Evolutionary conservation across 192 early-diverging fungal genomes (phyloP).

Genomic region (Borealophlyctis nickersoniae): DNA sequence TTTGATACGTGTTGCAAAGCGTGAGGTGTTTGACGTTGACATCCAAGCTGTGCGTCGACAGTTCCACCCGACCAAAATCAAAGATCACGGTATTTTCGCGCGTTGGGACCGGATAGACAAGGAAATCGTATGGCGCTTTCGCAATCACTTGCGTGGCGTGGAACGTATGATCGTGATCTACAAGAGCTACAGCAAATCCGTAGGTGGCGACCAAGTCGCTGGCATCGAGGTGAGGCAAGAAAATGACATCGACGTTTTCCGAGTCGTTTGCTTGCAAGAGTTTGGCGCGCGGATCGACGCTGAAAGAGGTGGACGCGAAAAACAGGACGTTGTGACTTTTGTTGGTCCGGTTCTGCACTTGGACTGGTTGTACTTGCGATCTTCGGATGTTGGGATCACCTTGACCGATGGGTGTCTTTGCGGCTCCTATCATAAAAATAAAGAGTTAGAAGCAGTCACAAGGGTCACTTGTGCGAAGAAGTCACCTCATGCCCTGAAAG

Average conservation of each 20-base stretch:
- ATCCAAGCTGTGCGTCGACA: slow-evolving; percentile 30
- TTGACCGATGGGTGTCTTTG: slow-evolving; percentile 12
- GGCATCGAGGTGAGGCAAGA: slow-evolving; percentile 41
- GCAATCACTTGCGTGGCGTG: slow-evolving; percentile 43
- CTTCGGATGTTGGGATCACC: slow-evolving; percentile 19
- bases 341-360: slow-evolving; percentile 32
- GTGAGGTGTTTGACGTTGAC: slow-evolving; percentile 42
- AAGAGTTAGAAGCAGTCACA: not conserved
- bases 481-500: too few relatives aligned
- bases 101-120: slow-evolving; percentile 40
- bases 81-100: slow-evolving; percentile 41
- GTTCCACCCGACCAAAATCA: slow-evolving; percentile 55
- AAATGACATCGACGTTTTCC: slow-evolving; percentile 47
- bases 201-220: slow-evolving; percentile 35
- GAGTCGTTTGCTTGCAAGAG: slow-evolving; percentile 33
- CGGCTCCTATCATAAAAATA: not conserved
- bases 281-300: slow-evolving; percentile 45
- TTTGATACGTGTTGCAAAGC: slow-evolving; percentile 45
- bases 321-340: slow-evolving; percentile 30
- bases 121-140: slow-evolving; percentile 39
- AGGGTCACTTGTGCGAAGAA: too few relatives aligned
- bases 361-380: slow-evolving; percentile 32
- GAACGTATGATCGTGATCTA: slow-evolving; percentile 42
- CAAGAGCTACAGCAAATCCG: slow-evolving; percentile 48
- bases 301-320: slow-evolving; percentile 46